A percentile compares a stretch with the other conserved stretches of the same genome.
These are phyloP conservation scores for Chrysanthemum makinoi DNA, from an alignment of 129 eudicot genomes.

Conservation along the genomic window DNA sequence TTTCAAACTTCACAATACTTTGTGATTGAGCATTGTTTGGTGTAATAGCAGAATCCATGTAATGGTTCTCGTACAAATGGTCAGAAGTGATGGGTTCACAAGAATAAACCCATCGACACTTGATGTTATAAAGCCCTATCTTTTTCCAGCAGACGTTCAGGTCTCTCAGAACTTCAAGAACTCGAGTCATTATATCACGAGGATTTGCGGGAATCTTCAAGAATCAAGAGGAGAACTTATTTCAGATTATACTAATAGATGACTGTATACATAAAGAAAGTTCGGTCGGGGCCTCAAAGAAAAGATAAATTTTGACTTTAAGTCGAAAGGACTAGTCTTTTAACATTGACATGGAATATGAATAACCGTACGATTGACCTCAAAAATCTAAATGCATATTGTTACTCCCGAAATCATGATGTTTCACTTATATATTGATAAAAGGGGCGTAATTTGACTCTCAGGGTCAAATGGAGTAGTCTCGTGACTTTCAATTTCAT, in stretches of 20 bases:
- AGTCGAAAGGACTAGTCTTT: conserved; percentile 3
- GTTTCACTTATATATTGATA: too few species aligned
- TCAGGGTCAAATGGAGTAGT: too few species aligned
- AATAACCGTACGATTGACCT: too few species aligned
- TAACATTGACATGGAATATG: not conserved
- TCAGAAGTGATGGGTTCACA: conserved; percentile 28
- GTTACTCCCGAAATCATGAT: too few species aligned
- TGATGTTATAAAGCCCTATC: conserved; percentile 75
- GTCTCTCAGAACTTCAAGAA: conserved; percentile 68
- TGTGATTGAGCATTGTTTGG: conserved; percentile 32
- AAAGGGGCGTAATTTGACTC: too few species aligned
- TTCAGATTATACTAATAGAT: conserved; percentile 4
- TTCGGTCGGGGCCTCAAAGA: not conserved
- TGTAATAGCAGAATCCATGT: conserved; percentile 21
- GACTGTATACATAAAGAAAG: not conserved
- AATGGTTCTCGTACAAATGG: conserved; percentile 31
- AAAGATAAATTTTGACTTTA: not conserved
- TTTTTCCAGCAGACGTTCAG: conserved; percentile 85
- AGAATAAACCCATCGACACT: conserved; percentile 60
- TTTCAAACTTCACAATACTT: conserved; percentile 59
- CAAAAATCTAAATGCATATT: too few species aligned
- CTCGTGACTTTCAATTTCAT: too few species aligned
- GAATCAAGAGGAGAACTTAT: conserved; percentile 5
- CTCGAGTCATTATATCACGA: conserved; percentile 65
- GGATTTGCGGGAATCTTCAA: conserved; percentile 72